Evolutionary conservation across 139 green algal genomes (phyloP).

Genomic region (Asterochloris erici): DNA sequence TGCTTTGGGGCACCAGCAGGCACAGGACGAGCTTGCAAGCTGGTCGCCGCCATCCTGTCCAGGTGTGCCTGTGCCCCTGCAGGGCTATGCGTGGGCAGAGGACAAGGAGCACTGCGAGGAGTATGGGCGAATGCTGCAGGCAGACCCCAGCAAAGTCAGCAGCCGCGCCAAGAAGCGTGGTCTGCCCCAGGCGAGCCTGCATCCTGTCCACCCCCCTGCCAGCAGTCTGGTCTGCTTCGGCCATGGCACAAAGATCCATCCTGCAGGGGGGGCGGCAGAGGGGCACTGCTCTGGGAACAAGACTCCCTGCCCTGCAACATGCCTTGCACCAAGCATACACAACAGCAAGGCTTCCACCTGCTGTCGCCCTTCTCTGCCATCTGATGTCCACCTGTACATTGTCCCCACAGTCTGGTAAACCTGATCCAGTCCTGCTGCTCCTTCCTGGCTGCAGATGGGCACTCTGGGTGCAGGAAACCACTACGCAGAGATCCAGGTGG

Average conservation of each 20-base stretch:
- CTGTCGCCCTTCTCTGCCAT: too few species aligned
- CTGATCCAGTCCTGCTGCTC: too few species aligned
- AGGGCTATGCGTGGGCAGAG: slow-evolving; percentile 74
- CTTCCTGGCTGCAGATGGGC: slow-evolving; percentile 68
- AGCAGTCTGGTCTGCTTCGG: background rate
- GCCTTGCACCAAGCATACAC: too few species aligned
- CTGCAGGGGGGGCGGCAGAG: too few species aligned
- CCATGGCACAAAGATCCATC: too few species aligned
- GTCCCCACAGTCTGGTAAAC: too few species aligned
- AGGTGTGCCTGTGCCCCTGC: background rate
- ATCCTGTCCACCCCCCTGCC: background rate
- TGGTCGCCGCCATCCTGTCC: background rate
- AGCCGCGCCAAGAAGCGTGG: slow-evolving; percentile 84
- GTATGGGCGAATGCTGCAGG: slow-evolving; percentile 83
- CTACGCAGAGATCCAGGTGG: slow-evolving; percentile 88
- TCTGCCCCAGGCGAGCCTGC: slow-evolving; percentile 49
- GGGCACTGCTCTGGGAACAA: too few species aligned
- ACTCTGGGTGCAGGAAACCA: slow-evolving; percentile 91
- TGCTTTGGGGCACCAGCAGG: background rate
- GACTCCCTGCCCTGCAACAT: too few species aligned
- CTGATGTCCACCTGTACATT: too few species aligned
- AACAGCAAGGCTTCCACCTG: too few species aligned
- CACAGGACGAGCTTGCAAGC: background rate
- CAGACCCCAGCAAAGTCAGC: slow-evolving; percentile 77
- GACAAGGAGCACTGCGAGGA: slow-evolving; percentile 94